Evolutionary conservation across 495 filamentous ascomycete species (phyloP).

Genomic region (Choiromyces venosus): DNA sequence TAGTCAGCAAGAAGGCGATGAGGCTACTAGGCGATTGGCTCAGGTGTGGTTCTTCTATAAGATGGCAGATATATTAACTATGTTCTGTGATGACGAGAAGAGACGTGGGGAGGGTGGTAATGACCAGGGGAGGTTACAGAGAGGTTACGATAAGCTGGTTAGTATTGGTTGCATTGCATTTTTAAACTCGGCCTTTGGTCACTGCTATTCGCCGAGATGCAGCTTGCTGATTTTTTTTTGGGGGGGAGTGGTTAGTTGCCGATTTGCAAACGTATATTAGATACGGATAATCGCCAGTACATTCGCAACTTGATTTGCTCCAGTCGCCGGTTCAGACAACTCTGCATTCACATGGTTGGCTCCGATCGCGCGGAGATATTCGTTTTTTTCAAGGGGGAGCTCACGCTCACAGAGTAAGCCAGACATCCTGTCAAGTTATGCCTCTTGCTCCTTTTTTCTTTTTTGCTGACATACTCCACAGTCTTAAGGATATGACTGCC

Average conservation of each 20-base stretch:
- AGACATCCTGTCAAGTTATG: background rate
- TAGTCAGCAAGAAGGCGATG: constrained; percentile 25
- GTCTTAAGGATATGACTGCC: constrained; percentile 34
- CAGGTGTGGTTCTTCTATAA: constrained; percentile 38
- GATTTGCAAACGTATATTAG: constrained; percentile 37
- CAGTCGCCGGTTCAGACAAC: constrained; percentile 31
- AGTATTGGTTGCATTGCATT: background rate
- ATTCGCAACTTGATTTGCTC: constrained; percentile 36
- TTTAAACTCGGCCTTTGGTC: background rate
- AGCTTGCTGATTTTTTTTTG: background rate
- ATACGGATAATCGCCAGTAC: constrained; percentile 36
- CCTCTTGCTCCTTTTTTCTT: background rate
- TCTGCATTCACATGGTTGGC: constrained; percentile 35
- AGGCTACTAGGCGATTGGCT: constrained; percentile 34
- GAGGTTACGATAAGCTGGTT: constrained; percentile 35
- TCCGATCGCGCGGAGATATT: constrained; percentile 26
- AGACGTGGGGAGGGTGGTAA: constrained; percentile 32
- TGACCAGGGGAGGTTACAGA: constrained; percentile 33
- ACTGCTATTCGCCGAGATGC: background rate
- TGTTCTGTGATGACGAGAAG: constrained; percentile 34
- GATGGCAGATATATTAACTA: constrained; percentile 35
- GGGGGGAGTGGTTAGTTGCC: constrained; percentile 20
- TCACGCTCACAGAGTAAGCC: constrained; percentile 34
- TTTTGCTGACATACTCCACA: constrained; percentile 9
- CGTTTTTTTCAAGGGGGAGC: constrained; percentile 35